Evolutionary conservation across 805 yeast genomes (phyloP), one percentile per base, ranked within the genome.

Genomic region (Pichia occidentalis): DNA sequence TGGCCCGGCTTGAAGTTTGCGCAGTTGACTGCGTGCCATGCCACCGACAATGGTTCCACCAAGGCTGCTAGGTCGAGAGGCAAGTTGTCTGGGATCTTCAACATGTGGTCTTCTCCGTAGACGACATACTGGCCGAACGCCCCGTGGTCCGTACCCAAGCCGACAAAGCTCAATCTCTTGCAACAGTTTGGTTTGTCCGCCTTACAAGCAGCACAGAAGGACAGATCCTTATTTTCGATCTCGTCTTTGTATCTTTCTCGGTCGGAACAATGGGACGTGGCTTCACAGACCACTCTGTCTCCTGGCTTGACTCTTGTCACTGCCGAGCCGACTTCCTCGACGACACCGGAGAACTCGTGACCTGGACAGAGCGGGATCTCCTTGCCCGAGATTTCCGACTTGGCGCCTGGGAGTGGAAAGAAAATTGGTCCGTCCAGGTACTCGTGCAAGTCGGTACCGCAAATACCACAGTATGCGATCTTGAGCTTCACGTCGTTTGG

Each of bases 381-480:
- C 14, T 58, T 51, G 7, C 67, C 67, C 2, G 71, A 65, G 13
- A 73, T 53, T 26, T 58, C 60, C 39, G 70, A 63, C 2, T 48
- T 48, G 7, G 26, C 27, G 14, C 48, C 48, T 7, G 41, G 37
- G 56, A 60, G 16, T 14, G 40, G 68, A 57, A 75, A 74, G 52
- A 78, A 75, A 39, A 73, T 73, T 8, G 85, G 82, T 1, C 79
- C 80, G 20, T 70, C 75, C 20, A 60, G 47, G 47, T 64, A 76
- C 53, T 79, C 77, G 47, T 75, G 79, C 27, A 76, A 56, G 52
- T 76, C 82, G 1, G 78, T 66, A 20, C 83, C 83, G 49, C 84
- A 77, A 29, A 77, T 75, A 6, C 84, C 84, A 49, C 81, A 74
- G 52, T 63, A 73, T 4, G 56, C 60, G 23, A 60, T 48, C 36